Evolutionary conservation across 169 alveolate species (phyloP).

Genomic region (Eimeria acervulina): DNA sequence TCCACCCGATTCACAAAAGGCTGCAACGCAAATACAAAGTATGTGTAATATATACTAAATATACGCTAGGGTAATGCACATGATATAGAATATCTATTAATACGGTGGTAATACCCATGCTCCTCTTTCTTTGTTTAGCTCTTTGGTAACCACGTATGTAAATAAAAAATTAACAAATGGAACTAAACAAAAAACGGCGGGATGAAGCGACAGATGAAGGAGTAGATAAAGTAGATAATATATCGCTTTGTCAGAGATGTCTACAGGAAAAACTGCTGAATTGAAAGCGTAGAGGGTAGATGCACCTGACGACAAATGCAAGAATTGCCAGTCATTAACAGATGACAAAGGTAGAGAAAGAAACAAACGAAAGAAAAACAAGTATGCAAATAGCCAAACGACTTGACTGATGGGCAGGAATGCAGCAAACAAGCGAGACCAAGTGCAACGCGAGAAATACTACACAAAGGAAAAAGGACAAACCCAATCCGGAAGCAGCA

Average conservation of each 20-base stretch:
- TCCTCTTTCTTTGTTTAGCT: too few species aligned
- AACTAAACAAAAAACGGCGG: too few species aligned
- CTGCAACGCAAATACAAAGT: conserved; percentile 67
- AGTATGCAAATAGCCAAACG: too few species aligned
- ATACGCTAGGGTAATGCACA: too few species aligned
- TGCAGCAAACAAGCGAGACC: neutral
- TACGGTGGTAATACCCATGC: too few species aligned
- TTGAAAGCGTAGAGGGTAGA: neutral
- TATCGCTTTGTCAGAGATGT: neutral
- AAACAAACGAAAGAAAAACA: too few species aligned
- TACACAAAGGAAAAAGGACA: neutral
- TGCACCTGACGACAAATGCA: neutral
- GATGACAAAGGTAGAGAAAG: neutral
- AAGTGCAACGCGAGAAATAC: neutral
- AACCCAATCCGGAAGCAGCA: neutral
- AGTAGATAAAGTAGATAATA: neutral
- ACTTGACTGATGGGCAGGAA: neutral
- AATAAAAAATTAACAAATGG: too few species aligned
- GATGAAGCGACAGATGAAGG: too few species aligned
- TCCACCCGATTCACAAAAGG: conserved; percentile 90
- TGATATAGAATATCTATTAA: too few species aligned
- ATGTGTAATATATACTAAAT: neutral
- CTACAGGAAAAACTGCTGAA: neutral
- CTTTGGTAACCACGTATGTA: too few species aligned
- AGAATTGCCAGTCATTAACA: neutral